Conservation (phyloP, 139 green algal genomes). For the Raphidocelis subcapitata region DNA sequence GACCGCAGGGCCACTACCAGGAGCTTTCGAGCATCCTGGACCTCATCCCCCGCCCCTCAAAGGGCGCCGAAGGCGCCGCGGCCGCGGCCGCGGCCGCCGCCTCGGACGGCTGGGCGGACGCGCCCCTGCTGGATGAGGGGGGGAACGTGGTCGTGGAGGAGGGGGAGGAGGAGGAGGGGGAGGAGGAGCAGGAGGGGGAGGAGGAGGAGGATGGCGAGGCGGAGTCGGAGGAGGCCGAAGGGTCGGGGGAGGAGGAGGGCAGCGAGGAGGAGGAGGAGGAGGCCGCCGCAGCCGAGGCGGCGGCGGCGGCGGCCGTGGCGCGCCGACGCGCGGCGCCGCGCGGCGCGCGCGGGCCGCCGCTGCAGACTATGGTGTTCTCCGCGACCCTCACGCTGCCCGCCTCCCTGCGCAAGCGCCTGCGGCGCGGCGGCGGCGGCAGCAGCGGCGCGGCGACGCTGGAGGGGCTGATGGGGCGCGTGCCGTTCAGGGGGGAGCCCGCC, state of each 20-base stretch:
- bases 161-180: slow-evolving; percentile 10
- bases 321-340: background rate
- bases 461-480: slow-evolving; percentile 67
- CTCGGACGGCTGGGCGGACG: background rate
- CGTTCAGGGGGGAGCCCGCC: slow-evolving; percentile 30
- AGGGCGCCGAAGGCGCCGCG: background rate
- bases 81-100: no score
- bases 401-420: slow-evolving; percentile 64
- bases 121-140: slow-evolving; percentile 8
- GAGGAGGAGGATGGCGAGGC: background rate
- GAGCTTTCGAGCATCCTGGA: slow-evolving; percentile 88
- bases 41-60: slow-evolving; percentile 47
- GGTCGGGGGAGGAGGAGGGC: slow-evolving; percentile 10
- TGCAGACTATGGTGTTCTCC: slow-evolving; percentile 97
- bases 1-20: slow-evolving; percentile 41
- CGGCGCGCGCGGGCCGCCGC: background rate
- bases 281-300: background rate
- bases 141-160: slow-evolving; percentile 10
- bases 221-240: slow-evolving; percentile 1
- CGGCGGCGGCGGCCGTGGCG: background rate
- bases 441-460: slow-evolving; percentile 65
- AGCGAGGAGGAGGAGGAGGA: slow-evolving; percentile 8
- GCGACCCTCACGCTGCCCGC: slow-evolving; percentile 93
- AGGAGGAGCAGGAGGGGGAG: slow-evolving; percentile 11
- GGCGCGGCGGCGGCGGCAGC: slow-evolving; percentile 63